Percentiles rank a stretch among this genome's conserved stretches.
Evolutionary conservation across 2,329 filamentous ascomycete species (phyloP).

Genomic region (Orbilia brochopaga): DNA sequence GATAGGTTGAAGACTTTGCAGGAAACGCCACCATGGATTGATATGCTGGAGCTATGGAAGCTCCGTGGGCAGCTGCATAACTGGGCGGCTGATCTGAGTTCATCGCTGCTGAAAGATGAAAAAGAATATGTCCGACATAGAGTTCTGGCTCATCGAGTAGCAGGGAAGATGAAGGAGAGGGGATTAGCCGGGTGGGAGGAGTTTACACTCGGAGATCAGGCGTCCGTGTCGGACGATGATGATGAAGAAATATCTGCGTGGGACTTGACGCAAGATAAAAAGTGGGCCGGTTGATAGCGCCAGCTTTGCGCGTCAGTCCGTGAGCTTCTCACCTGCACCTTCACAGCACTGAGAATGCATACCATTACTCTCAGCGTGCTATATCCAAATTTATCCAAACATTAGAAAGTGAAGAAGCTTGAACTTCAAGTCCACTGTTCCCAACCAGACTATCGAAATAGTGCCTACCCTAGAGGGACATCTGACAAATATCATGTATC

Average conservation of each 20-base stretch:
- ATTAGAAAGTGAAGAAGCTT: too few relatives aligned
- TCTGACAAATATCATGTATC: too few relatives aligned
- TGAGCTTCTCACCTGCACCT: too few relatives aligned
- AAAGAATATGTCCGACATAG: conserved; percentile 15
- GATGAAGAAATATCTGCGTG: conserved; percentile 6
- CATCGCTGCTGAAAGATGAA: conserved; percentile 34
- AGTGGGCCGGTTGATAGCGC: too few relatives aligned
- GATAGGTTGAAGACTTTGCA: conserved; percentile 52
- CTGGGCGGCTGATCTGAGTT: conserved; percentile 52
- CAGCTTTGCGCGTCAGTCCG: too few relatives aligned
- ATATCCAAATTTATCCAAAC: too few relatives aligned
- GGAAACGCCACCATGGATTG: conserved; percentile 53
- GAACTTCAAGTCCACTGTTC: too few relatives aligned
- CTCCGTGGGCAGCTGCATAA: conserved; percentile 53
- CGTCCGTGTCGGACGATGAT: conserved; percentile 24
- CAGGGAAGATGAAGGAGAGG: conserved; percentile 40
- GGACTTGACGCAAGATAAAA: not conserved
- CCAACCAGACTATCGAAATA: too few relatives aligned
- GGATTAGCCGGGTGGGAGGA: conserved; percentile 29
- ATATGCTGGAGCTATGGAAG: conserved; percentile 52
- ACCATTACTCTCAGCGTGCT: too few relatives aligned
- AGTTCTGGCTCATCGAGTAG: conserved; percentile 32
- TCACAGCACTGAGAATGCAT: too few relatives aligned
- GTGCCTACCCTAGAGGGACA: too few relatives aligned
- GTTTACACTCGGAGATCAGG: conserved; percentile 23